phyloP scores from a whole-genome alignment of 169 alveolate genomes.

The Pseudocohnilembus persalinus region DNA sequence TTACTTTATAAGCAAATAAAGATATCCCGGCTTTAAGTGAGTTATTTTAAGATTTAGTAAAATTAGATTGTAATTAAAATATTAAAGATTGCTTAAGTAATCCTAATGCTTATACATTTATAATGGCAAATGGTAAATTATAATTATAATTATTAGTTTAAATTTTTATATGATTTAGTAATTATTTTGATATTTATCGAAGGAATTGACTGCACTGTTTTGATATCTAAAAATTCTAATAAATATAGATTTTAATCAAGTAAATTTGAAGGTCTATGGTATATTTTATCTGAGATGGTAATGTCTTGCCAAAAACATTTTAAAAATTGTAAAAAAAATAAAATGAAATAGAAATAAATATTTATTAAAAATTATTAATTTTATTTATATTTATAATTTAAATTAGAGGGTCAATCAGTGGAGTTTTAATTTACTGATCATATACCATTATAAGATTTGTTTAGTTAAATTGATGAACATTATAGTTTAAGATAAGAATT shows the following conservation, averaged over 20 bases:
- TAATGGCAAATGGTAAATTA: constrained; percentile 1
- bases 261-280: constrained; percentile 6
- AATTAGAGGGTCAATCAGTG: neutral
- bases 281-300: neutral
- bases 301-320: neutral
- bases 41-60: neutral
- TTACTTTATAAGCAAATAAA: neutral
- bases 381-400: neutral
- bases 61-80: neutral
- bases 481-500: constrained; percentile 5
- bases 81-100: neutral
- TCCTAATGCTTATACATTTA: neutral
- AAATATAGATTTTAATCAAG: constrained; percentile 13
- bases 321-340: too few relatives aligned
- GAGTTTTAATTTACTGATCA: constrained; percentile 27
- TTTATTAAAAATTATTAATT: neutral
- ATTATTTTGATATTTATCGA: neutral
- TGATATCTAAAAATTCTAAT: constrained; percentile 4
- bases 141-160: neutral
- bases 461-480: constrained; percentile 34
- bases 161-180: neutral
- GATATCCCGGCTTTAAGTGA: neutral
- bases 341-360: too few relatives aligned
- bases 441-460: constrained; percentile 34
- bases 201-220: constrained; percentile 4